Conservation (phyloP, 768 basidiomycete genomes). For the Agaricus subrufescens region DNA sequence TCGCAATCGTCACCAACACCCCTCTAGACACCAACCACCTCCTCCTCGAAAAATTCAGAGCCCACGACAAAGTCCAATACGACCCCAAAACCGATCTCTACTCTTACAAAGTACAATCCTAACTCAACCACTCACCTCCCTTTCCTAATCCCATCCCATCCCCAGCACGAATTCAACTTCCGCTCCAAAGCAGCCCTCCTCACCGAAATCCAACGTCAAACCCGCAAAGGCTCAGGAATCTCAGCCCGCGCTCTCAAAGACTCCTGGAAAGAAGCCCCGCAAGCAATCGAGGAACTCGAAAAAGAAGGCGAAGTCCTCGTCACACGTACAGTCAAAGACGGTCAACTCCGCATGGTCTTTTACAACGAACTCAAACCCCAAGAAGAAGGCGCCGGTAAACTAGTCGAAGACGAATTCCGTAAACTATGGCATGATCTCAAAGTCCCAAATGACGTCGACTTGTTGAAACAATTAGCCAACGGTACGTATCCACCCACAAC, state of each 20-base stretch:
- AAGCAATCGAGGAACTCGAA: conserved; percentile 22
- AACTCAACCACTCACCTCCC: background rate
- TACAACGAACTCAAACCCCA: background rate
- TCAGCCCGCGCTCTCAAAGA: conserved; percentile 83
- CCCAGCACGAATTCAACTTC: conserved; percentile 84
- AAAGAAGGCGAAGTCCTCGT: conserved; percentile 41
- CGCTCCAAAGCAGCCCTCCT: conserved; percentile 79
- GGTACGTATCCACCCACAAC: conserved; percentile 34
- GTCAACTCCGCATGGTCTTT: conserved; percentile 12
- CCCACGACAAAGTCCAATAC: conserved; percentile 74
- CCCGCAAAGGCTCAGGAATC: conserved; percentile 79
- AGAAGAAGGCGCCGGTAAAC: background rate
- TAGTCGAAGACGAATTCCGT: conserved; percentile 83
- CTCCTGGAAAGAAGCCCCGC: conserved; percentile 84
- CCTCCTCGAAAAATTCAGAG: conserved; percentile 75
- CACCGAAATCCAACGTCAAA: conserved; percentile 82
- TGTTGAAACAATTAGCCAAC: conserved; percentile 70
- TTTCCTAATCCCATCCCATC: background rate
- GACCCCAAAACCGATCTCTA: conserved; percentile 84
- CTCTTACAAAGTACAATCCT: conserved; percentile 67
- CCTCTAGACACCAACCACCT: conserved; percentile 68
- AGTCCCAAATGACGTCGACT: conserved; percentile 82
- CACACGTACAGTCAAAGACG: conserved; percentile 29
- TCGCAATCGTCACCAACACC: conserved; percentile 76
- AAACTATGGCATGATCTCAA: conserved; percentile 84